Evolutionary conservation across 345 rosid species (phyloP).

Genomic region (Abelmoschus esculentus): DNA sequence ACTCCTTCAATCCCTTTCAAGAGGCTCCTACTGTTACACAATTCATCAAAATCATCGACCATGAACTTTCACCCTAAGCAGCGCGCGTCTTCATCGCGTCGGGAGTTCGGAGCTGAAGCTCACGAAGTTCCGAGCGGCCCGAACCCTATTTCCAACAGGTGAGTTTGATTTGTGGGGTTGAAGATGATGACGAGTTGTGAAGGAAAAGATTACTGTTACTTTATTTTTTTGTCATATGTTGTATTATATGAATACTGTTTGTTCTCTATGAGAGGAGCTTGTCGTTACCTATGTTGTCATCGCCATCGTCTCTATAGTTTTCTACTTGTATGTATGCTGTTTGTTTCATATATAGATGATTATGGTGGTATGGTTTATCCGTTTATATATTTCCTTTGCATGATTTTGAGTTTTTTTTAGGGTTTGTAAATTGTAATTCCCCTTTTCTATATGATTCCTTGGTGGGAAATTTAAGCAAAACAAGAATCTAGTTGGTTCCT

Average conservation of each 20-base stretch:
- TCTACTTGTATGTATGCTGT: slow-evolving; percentile 8
- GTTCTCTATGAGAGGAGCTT: neutral
- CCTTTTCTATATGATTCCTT: neutral
- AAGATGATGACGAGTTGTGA: slow-evolving; percentile 1
- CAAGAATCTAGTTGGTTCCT: too few species aligned
- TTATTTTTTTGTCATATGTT: neutral
- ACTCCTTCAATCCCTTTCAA: slow-evolving; percentile 21
- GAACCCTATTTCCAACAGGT: slow-evolving; percentile 84
- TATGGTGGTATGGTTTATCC: slow-evolving; percentile 11
- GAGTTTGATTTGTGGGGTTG: slow-evolving; percentile 8
- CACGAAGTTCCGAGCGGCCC: slow-evolving; percentile 96
- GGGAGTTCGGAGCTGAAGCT: slow-evolving; percentile 41
- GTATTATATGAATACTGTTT: neutral
- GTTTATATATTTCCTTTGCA: neutral
- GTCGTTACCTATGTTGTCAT: neutral
- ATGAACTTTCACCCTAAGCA: slow-evolving; percentile 26
- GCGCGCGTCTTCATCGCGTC: slow-evolving; percentile 17
- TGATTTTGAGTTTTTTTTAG: too few species aligned
- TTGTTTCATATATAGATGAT: slow-evolving; percentile 7
- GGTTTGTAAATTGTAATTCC: too few species aligned
- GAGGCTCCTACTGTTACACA: slow-evolving; percentile 40
- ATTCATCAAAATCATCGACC: slow-evolving; percentile 27
- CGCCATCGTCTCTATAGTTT: slow-evolving; percentile 5
- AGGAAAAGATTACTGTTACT: neutral
- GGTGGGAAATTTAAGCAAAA: neutral